A percentile compares a stretch with the other conserved stretches of the same genome.
Conservation (phyloP, 2,329 filamentous ascomycete genomes). For the Diaporthe australafricana region DNA sequence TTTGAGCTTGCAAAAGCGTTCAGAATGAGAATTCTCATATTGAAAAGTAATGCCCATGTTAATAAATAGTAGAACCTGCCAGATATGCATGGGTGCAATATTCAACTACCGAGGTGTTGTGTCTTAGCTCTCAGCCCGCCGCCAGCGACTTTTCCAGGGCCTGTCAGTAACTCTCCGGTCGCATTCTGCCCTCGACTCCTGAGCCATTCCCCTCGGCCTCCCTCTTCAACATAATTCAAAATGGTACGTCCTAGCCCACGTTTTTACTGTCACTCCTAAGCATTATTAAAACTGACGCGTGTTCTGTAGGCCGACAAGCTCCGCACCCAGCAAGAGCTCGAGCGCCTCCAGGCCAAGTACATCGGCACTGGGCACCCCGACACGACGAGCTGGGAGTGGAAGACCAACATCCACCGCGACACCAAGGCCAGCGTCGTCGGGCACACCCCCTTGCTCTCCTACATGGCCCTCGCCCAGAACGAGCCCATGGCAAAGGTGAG, state of each 20-base stretch:
- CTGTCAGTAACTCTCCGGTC: not conserved
- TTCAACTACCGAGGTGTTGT: not conserved
- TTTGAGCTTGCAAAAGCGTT: constrained; percentile 3
- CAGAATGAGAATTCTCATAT: not conserved
- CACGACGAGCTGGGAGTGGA: constrained; percentile 98
- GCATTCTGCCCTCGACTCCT: not conserved
- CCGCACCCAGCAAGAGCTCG: constrained; percentile 96
- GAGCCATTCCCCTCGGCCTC: not conserved
- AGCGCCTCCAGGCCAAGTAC: constrained; percentile 95
- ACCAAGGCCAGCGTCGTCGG: constrained; percentile 90
- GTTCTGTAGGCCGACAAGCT: constrained; percentile 87
- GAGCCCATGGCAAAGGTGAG: constrained; percentile 85
- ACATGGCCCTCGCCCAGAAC: constrained; percentile 90
- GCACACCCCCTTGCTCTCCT: constrained; percentile 87
- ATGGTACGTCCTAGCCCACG: constrained; percentile 20
- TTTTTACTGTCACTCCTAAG: not conserved
- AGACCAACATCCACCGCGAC: constrained; percentile 94
- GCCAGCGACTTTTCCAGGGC: not conserved
- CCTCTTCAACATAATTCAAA: not conserved
- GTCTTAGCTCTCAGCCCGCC: not conserved
- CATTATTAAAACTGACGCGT: not conserved
- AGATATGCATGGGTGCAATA: not conserved
- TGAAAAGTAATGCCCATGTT: not conserved
- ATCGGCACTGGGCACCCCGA: constrained; percentile 96
- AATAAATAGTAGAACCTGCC: not conserved